Evolutionary conservation across 345 rosid genomes (phyloP), one percentile per base, ranked within the genome.

Genomic region (Hibiscus syriacus): DNA sequence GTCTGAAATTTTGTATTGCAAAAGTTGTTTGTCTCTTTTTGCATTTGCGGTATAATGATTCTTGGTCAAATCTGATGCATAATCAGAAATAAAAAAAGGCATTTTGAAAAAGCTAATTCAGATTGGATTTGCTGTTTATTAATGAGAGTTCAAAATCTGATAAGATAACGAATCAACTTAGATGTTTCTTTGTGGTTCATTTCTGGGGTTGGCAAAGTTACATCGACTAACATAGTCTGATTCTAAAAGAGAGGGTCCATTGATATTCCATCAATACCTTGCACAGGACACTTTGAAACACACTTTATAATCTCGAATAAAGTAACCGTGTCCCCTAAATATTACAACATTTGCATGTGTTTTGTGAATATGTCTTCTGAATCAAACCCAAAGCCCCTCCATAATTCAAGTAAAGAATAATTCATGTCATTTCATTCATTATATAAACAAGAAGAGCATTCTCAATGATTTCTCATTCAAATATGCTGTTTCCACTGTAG

Each of bases 281-380:
- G 29, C 20, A 49, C 30, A 66, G 55, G 57, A 49, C 69, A 66
- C 69, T 66, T 50, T 29, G 29, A 68, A 26, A 25, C 9, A 68
- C 71, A 68, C 71, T 68, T 68, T 68, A 68, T 55, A 26, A 39
- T 25, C 64, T 55, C 63, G 52, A 56, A 68, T 55, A 68, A 68
- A 68, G 71, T 55, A 68, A 68, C 41, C 71, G 3, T 68, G 71
- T 68, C 55, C 71, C 68, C 63, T 54, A 55, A 54, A 41, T 39
- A 20, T 68, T 32, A 38, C 54, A 55, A 68, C 71, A 68, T 68
- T 22, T 68, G 63, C 71, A 68, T 68, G 71, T 68, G 71, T 68
- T 10, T 5, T 25, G 62, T 55, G 62, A 54, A 68, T 68, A 68
- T 68, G 52, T 49, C 56, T 48, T 38, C 6, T 48, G 27, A 64